Evolutionary conservation across 2,329 filamentous ascomycete species (phyloP).

Genomic region (Lomentospora prolificans): DNA sequence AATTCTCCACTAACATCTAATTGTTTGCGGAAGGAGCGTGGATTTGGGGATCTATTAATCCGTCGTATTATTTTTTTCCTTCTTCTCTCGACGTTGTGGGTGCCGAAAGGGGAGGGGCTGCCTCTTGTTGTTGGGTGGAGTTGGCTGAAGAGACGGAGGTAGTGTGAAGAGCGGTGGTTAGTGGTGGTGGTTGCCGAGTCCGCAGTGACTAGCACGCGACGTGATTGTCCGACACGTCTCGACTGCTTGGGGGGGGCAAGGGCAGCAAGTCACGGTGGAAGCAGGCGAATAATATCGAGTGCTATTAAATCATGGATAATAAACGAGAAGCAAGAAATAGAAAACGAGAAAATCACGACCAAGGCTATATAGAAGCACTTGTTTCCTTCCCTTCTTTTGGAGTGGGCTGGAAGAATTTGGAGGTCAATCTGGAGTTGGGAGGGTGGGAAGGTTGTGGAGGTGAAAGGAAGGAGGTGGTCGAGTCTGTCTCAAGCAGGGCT

Average conservation of each 20-base stretch:
- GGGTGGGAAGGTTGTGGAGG: not conserved
- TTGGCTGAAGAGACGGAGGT: not conserved
- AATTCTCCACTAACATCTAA: slow-evolving; percentile 2
- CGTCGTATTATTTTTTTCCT: not conserved
- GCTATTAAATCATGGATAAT: slow-evolving; percentile 9
- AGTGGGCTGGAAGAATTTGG: slow-evolving; percentile 14
- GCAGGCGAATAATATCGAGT: not conserved
- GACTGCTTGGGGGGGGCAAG: not conserved
- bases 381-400: too few species aligned
- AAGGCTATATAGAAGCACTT: too few species aligned
- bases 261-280: slow-evolving; percentile 2
- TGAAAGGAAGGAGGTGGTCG: slow-evolving; percentile 3
- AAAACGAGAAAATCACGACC: not conserved
- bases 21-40: slow-evolving; percentile 5
- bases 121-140: not conserved
- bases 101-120: not conserved
- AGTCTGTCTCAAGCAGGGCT: not conserved
- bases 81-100: not conserved
- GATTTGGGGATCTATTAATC: not conserved
- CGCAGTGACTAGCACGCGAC: slow-evolving; percentile 7
- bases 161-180: not conserved
- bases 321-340: too few species aligned
- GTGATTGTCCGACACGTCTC: slow-evolving; percentile 7
- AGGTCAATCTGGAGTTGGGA: not conserved
- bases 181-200: slow-evolving; percentile 5